Conservation (phyloP, 345 rosid genomes). For the Anastatica hierochuntica region DNA sequence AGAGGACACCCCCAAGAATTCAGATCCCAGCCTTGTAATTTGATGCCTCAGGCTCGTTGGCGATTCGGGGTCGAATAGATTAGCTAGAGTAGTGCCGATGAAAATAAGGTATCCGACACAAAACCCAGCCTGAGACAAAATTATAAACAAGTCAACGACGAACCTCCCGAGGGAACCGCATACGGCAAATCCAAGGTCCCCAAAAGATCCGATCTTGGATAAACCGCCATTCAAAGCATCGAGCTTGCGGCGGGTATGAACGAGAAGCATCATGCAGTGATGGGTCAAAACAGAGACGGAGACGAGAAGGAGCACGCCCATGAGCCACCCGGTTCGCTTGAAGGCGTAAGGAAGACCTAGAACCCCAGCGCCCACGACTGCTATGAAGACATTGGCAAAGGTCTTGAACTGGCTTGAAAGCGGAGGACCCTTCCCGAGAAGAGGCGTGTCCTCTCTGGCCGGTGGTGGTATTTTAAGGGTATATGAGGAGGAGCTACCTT, state of each 20-base stretch:
- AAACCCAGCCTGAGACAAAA: constrained; percentile 70
- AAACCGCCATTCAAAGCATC: constrained; percentile 31
- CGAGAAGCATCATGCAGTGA: constrained; percentile 77
- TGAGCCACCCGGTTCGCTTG: constrained; percentile 83
- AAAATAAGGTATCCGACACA: constrained; percentile 81
- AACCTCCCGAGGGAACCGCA: constrained; percentile 61
- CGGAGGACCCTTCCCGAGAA: constrained; percentile 33
- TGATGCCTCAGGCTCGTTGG: constrained; percentile 20
- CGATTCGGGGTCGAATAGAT: constrained; percentile 27
- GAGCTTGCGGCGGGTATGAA: constrained; percentile 66
- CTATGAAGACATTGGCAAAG: constrained; percentile 82
- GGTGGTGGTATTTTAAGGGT: constrained; percentile 15
- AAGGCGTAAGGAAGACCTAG: constrained; percentile 83
- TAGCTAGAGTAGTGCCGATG: constrained; percentile 49
- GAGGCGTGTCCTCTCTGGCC: constrained; percentile 60
- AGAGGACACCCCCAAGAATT: constrained; percentile 37
- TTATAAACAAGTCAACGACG: constrained; percentile 57
- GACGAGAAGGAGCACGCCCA: constrained; percentile 53
- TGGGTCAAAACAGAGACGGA: constrained; percentile 46
- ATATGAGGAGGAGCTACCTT: constrained; percentile 38
- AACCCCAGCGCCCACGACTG: constrained; percentile 83
- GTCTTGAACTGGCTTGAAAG: constrained; percentile 65
- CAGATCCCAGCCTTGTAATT: constrained; percentile 21
- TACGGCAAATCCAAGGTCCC: constrained; percentile 70
- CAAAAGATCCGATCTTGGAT: constrained; percentile 52